Conservation (phyloP, 371 early-diverging fungal species). For the Mucor irregularis region DNA sequence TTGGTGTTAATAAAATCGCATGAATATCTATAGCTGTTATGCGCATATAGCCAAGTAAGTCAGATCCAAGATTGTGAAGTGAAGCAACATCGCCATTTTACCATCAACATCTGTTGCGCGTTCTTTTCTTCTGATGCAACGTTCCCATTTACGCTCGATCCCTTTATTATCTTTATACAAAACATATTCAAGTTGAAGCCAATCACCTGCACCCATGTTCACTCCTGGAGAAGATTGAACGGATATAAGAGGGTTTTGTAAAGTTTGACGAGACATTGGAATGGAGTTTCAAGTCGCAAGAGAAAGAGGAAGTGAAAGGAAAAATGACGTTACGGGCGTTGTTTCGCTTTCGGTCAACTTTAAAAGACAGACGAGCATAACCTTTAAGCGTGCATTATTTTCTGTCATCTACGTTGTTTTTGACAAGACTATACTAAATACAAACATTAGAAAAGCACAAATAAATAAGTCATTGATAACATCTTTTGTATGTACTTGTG, state of each 20-base stretch:
- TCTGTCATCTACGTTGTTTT: no score
- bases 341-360: no score
- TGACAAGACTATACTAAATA: no score
- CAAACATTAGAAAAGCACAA: no score
- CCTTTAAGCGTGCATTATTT: no score
- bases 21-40: conserved; percentile 55
- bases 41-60: neutral
- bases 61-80: neutral
- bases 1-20: conserved; percentile 35
- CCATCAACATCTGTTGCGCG: conserved; percentile 27
- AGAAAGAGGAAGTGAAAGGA: neutral
- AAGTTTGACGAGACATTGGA: neutral
- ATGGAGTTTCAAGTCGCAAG: neutral
- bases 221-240: conserved; percentile 2
- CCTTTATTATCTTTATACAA: conserved; percentile 35
- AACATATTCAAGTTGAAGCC: conserved; percentile 51
- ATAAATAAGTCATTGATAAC: no score
- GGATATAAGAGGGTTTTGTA: neutral
- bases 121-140: conserved; percentile 37
- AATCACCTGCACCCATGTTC: conserved; percentile 41
- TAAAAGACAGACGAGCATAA: no score
- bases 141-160: conserved; percentile 42
- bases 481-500: no score
- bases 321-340: neutral
- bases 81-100: conserved; percentile 9